Conservation (phyloP, 495 filamentous ascomycete genomes). For the Apodospora peruviana region DNA sequence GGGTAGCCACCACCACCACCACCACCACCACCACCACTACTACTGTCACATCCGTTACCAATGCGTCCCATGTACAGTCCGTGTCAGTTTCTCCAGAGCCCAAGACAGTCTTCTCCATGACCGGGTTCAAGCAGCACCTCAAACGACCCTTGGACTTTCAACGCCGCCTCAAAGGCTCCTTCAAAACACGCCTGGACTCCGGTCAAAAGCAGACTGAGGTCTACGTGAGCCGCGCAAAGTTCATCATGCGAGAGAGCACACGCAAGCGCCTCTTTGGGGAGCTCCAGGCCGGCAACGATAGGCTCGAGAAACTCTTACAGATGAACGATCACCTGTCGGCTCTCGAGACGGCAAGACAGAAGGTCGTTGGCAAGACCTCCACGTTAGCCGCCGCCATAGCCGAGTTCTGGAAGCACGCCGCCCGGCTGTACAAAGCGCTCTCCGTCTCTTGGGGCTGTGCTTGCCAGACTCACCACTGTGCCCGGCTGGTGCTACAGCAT, state of each 20-base stretch:
- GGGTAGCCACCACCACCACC: too few relatives aligned
- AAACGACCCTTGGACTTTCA: too few relatives aligned
- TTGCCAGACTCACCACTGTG: too few relatives aligned
- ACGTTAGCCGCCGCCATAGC: neutral
- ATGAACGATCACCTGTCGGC: neutral
- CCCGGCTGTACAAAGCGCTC: neutral
- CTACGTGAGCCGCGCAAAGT: neutral
- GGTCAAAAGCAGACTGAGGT: neutral
- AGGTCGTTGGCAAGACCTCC: neutral
- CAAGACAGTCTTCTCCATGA: too few relatives aligned
- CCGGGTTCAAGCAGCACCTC: too few relatives aligned
- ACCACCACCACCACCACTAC: too few relatives aligned
- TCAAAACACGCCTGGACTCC: too few relatives aligned
- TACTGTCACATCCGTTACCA: neutral
- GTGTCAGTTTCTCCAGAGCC: too few relatives aligned
- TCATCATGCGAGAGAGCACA: neutral
- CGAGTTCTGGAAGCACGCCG: slow-evolving; percentile 1
- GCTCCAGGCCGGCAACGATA: slow-evolving; percentile 1
- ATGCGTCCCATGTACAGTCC: neutral
- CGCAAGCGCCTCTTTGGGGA: neutral
- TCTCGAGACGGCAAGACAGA: neutral
- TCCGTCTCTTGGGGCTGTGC: too few relatives aligned
- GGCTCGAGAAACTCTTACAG: slow-evolving; percentile 1
- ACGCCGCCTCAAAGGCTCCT: neutral
- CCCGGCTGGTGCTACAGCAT: too few relatives aligned